Conservation (phyloP, 2,329 filamentous ascomycete genomes). For the Neocucurbitaria cava region DNA sequence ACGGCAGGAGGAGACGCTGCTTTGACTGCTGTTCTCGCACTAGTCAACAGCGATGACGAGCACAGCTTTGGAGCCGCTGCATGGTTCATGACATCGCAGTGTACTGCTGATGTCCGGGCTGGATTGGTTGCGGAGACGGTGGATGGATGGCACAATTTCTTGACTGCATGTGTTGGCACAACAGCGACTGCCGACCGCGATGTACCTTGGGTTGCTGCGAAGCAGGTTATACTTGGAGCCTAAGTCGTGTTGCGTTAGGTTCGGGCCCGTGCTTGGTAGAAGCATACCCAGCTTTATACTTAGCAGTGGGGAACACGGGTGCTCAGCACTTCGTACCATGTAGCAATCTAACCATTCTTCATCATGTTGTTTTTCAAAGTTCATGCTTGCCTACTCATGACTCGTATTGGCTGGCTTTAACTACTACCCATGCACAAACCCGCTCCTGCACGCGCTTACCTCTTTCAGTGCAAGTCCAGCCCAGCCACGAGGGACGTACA, state of each 20-base stretch:
- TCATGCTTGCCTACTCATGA: not conserved
- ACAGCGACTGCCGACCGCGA: constrained; percentile 55
- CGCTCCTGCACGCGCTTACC: not conserved
- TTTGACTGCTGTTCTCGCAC: constrained; percentile 54
- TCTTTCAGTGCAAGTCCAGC: not conserved
- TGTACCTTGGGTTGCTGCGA: constrained; percentile 59
- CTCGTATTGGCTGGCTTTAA: not conserved
- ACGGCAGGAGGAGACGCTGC: constrained; percentile 44
- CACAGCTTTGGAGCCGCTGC: constrained; percentile 64
- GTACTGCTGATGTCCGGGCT: constrained; percentile 52
- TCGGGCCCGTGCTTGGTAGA: not conserved
- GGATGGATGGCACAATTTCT: constrained; percentile 61
- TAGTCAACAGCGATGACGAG: constrained; percentile 57
- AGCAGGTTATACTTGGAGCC: constrained; percentile 16
- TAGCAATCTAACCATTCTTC: not conserved
- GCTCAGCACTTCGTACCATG: not conserved
- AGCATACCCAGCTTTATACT: not conserved
- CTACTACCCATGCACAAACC: not conserved
- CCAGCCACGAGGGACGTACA: not conserved
- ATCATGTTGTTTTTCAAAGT: not conserved
- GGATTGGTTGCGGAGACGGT: constrained; percentile 56
- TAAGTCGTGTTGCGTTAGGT: too few species aligned
- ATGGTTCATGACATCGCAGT: constrained; percentile 68
- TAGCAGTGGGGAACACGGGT: not conserved
- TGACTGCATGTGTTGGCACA: constrained; percentile 62